Percentiles rank a stretch among this genome's conserved stretches.
phyloP scores from a whole-genome alignment of 345 rosid genomes.

The Eucalyptus guilfoylei region DNA sequence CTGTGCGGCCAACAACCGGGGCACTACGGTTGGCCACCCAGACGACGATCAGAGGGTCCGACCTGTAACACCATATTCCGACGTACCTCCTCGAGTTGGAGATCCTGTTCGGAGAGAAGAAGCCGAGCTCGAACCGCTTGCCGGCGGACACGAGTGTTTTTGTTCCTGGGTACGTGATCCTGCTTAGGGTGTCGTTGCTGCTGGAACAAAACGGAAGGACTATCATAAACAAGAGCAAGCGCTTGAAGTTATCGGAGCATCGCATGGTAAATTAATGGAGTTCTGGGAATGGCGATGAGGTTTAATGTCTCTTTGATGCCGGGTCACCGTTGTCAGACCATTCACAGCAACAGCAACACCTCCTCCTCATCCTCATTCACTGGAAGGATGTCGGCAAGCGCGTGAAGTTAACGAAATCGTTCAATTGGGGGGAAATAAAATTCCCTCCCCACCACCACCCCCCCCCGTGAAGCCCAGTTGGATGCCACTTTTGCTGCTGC shows the following conservation, averaged over 20 bases:
- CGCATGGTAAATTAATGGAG: neutral
- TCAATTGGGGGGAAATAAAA: no score
- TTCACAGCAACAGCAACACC: no score
- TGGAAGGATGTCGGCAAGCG: neutral
- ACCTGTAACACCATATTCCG: slow-evolving; percentile 28
- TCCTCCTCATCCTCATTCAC: no score
- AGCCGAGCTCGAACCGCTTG: slow-evolving; percentile 19
- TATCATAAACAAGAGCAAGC: neutral
- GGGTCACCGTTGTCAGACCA: neutral
- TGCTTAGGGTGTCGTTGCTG: neutral
- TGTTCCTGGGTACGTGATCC: neutral
- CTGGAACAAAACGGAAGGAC: neutral
- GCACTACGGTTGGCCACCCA: slow-evolving; percentile 36
- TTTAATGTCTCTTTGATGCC: neutral
- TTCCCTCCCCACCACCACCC: no score
- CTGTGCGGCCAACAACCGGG: slow-evolving; percentile 6
- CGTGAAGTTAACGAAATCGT: neutral
- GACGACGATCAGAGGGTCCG: slow-evolving; percentile 8
- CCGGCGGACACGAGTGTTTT: slow-evolving; percentile 9
- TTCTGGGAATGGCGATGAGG: neutral
- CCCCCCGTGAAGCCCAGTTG: no score
- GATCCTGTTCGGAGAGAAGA: neutral
- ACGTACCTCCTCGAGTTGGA: slow-evolving; percentile 6
- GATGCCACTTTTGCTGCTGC: no score
- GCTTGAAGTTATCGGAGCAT: neutral